phyloP scores from a whole-genome alignment of 352 stramenopile genomes.

The Pythium rhizo-oryzae region DNA sequence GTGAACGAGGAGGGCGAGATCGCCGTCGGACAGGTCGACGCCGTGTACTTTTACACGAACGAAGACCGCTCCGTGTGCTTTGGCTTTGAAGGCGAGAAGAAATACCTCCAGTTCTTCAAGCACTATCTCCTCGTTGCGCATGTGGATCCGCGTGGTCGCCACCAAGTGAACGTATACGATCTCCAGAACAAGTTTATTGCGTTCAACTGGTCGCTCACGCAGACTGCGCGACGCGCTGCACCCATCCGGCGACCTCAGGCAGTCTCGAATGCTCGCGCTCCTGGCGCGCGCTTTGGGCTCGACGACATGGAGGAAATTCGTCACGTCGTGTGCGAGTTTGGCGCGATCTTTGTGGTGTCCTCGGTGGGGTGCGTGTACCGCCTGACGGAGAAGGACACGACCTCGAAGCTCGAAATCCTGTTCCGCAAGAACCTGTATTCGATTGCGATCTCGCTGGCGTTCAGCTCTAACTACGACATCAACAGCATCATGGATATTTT shows the following conservation, averaged over 20 bases:
- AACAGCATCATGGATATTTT: conserved; percentile 97
- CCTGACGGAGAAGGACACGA: conserved; percentile 94
- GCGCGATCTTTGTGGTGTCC: conserved; percentile 87
- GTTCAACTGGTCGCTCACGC: conserved; percentile 89
- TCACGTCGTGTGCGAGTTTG: conserved; percentile 86
- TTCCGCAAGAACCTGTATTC: conserved; percentile 98
- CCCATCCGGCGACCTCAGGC: conserved; percentile 4
- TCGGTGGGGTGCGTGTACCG: conserved; percentile 90
- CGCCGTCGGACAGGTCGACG: conserved; percentile 81
- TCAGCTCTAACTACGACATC: conserved; percentile 93
- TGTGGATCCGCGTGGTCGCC: conserved; percentile 76
- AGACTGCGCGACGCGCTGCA: conserved; percentile 9
- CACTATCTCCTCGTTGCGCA: conserved; percentile 86
- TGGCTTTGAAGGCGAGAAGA: conserved; percentile 89
- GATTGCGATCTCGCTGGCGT: conserved; percentile 97
- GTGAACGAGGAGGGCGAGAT: conserved; percentile 88
- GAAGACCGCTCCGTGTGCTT: conserved; percentile 89
- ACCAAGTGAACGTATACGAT: conserved; percentile 92
- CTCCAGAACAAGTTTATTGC: conserved; percentile 93
- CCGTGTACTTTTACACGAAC: conserved; percentile 90
- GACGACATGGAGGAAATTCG: conserved; percentile 89
- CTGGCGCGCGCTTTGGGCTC: conserved; percentile 74
- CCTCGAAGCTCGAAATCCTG: conserved; percentile 96
- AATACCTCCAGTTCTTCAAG: conserved; percentile 88
- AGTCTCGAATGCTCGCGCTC: conserved; percentile 33